Percentiles rank a stretch among this genome's conserved stretches.
These are phyloP conservation scores for Eutrema yunnanense DNA, from an alignment of 345 rosid species.

Conservation along the genomic window DNA sequence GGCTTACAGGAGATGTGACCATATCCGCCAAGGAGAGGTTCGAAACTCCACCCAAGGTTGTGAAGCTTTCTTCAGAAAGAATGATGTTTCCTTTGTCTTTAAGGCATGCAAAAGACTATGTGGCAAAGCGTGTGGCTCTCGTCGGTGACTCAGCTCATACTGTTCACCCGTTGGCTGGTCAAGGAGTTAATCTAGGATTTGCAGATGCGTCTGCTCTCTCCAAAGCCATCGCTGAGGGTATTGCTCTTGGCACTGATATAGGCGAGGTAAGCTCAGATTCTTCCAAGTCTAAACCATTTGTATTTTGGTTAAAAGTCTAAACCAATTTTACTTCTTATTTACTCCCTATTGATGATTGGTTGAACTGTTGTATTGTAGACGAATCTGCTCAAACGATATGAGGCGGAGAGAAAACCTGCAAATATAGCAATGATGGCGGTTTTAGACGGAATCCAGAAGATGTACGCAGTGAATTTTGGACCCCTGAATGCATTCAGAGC, in stretches of 20 bases:
- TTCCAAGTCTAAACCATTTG: not conserved
- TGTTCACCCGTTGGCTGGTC: conserved; percentile 95
- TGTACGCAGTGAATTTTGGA: conserved; percentile 71
- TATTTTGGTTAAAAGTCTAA: not conserved
- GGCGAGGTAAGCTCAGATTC: conserved; percentile 56
- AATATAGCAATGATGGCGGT: conserved; percentile 82
- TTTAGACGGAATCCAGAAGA: conserved; percentile 86
- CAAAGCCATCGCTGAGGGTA: conserved; percentile 57
- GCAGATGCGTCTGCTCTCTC: conserved; percentile 81
- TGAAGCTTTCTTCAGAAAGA: conserved; percentile 71
- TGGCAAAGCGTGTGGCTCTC: conserved; percentile 59
- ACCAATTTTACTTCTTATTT: not conserved
- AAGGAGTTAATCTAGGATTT: conserved; percentile 93
- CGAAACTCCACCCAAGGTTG: conserved; percentile 70
- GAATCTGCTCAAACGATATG: conserved; percentile 55
- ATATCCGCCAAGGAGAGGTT: conserved; percentile 52
- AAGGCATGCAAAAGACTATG: conserved; percentile 68
- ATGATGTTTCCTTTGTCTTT: conserved; percentile 88
- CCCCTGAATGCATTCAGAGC: conserved; percentile 79
- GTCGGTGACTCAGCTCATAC: conserved; percentile 95
- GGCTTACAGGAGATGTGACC: conserved; percentile 45
- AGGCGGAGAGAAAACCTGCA: conserved; percentile 75
- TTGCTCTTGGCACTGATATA: conserved; percentile 77
- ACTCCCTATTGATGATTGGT: not conserved
- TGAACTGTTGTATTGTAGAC: conserved; percentile 34